Evolutionary conservation across 169 alveolate genomes (phyloP), one percentile per base, ranked within the genome.

Genomic region (Plasmodium gallinaceum): DNA sequence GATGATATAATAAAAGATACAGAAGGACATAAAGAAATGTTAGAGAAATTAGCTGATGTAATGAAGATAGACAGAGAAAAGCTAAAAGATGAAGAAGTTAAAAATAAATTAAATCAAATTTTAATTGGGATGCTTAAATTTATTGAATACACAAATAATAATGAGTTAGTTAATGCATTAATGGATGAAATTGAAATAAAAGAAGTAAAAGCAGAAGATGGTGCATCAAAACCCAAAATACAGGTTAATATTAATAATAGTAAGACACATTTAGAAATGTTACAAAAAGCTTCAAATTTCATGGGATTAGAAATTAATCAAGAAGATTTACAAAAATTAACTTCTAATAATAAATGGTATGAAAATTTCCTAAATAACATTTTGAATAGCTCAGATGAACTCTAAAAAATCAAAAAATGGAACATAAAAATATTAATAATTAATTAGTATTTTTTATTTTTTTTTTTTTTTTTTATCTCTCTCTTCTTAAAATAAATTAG

Each of bases 1-100:
- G 91, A 83, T 45, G 85, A 83, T 54, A 83, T 83, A 22, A 83
- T 83, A 7, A 83, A 83, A 46, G 91, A 83, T 12, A 83, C 73
- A 18, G 91, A 83, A 57, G 91, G 91, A 10, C 91, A 83, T n/a
- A 10, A 54, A 18, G 85, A 83, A 83, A 83, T 83, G 91, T 20
- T 83, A 46, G 91, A 83, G 45, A 83, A 83, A 18, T 57, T 83
- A 68, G 91, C 91, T 5, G 72, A 45, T 14, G 45, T 83, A 5
- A 83, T 83, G 83, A 83, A 83, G 66, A 39, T 83, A 14, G 37
- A 51, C 0, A 83, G 54, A 46, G 85, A 83, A 24, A 69, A 83
- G 10, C 52, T 83, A 51, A 42, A 83, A 66, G 73, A 83, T 14
- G 85, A 68, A 46, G 74, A 83, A 46, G 62, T 57, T 1, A 83